Evolutionary conservation across 2,329 filamentous ascomycete species (phyloP).

Genomic region (Aspergillus ibericus): DNA sequence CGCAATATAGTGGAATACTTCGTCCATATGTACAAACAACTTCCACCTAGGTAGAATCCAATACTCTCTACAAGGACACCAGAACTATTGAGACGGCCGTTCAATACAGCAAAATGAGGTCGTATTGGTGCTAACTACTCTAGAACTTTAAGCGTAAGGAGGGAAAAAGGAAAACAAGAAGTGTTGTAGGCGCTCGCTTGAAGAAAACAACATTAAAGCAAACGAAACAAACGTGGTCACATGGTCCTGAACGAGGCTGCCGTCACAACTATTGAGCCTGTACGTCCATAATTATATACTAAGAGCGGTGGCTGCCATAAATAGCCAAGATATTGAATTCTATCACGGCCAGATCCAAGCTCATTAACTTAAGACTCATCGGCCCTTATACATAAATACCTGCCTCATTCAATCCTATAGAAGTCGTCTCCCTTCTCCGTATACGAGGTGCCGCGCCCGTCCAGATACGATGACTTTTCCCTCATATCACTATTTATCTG

Average conservation of each 20-base stretch:
- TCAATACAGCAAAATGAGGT: no score
- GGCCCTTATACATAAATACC: neutral
- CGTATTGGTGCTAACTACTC: no score
- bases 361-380: neutral
- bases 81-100: neutral
- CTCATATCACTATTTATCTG: constrained; percentile 7
- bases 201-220: no score
- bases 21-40: neutral
- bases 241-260: no score
- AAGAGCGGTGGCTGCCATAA: neutral
- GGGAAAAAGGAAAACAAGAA: no score
- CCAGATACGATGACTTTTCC: neutral
- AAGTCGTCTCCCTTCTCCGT: neutral
- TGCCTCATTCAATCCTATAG: neutral
- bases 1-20: neutral
- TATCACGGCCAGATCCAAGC: neutral
- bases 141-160: no score
- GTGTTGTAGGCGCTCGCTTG: no score
- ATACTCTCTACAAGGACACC: neutral
- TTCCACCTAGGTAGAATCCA: neutral
- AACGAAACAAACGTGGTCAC: no score
- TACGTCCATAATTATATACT: neutral
- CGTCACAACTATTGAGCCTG: no score
- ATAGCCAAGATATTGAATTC: neutral
- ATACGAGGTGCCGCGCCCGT: neutral